Conservation (phyloP, 2,329 filamentous ascomycete genomes). For the Acrocalymma vagum region DNA sequence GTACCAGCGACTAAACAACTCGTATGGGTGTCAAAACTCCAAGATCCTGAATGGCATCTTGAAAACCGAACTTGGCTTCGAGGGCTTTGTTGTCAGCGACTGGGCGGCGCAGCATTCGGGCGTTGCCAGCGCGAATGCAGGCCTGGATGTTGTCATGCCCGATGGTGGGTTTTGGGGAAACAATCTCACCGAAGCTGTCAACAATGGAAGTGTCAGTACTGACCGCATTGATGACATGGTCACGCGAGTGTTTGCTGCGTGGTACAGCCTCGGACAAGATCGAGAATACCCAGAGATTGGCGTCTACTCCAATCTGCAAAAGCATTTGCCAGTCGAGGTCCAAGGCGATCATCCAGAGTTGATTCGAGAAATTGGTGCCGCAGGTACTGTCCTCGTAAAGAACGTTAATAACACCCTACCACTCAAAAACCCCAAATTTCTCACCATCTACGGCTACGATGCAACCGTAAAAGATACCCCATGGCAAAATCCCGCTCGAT, state of each 20-base stretch:
- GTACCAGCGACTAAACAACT: conserved; percentile 46
- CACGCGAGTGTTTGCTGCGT: conserved; percentile 34
- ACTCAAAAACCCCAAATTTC: conserved; percentile 52
- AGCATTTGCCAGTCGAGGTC: conserved; percentile 56
- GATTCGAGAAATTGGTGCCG: conserved; percentile 52
- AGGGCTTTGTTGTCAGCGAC: conserved; percentile 53
- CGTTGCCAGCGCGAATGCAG: conserved; percentile 53
- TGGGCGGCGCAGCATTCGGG: conserved; percentile 57
- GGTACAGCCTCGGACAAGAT: conserved; percentile 48
- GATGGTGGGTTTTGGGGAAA: conserved; percentile 38
- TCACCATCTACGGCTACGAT: conserved; percentile 52
- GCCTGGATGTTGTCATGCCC: conserved; percentile 59
- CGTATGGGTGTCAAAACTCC: conserved; percentile 43
- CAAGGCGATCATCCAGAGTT: conserved; percentile 50
- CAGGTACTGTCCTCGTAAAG: conserved; percentile 54
- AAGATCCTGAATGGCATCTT: conserved; percentile 59
- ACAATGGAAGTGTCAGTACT: conserved; percentile 32
- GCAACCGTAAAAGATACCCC: conserved; percentile 44
- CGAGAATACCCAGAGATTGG: conserved; percentile 39
- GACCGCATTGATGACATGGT: conserved; percentile 42
- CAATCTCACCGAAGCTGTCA: conserved; percentile 39
- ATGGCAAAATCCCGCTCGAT: conserved; percentile 48
- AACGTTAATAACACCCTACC: conserved; percentile 64
- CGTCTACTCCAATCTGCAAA: conserved; percentile 29
- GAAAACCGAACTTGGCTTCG: conserved; percentile 60